These are phyloP conservation scores for Arabidopsis hybrid DNA, from an alignment of 441 rosid genomes.

Conservation along the genomic window DNA sequence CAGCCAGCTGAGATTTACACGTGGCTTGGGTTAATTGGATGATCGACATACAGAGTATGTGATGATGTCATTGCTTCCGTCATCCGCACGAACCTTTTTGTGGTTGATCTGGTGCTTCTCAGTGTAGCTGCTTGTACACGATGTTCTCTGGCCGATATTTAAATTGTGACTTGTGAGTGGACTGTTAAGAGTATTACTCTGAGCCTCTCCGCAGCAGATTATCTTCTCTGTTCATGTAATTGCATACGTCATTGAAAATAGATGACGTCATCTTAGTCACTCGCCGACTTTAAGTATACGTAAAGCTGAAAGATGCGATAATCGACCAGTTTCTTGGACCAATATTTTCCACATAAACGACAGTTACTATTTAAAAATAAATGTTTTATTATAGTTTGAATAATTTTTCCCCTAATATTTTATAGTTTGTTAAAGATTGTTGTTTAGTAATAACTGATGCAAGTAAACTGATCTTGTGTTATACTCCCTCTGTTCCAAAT, in stretches of 20 bases:
- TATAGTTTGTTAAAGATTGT: background rate
- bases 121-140: conserved; percentile 12
- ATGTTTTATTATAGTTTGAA: background rate
- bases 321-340: conserved; percentile 18
- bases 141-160: background rate
- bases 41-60: conserved; percentile 11
- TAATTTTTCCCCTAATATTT: background rate
- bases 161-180: conserved; percentile 2
- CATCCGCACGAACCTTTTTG: conserved; percentile 29
- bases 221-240: background rate
- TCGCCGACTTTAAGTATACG: conserved; percentile 14
- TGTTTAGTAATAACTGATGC: background rate
- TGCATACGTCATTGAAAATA: background rate
- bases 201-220: conserved; percentile 23
- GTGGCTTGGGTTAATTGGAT: conserved; percentile 7
- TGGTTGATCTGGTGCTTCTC: conserved; percentile 22
- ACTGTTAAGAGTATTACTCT: background rate
- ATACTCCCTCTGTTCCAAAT: no score
- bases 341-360: conserved; percentile 13
- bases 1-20: conserved; percentile 14
- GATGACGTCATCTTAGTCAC: conserved; percentile 23
- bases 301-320: conserved; percentile 26
- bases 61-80: conserved; percentile 48
- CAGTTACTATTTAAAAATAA: no score
- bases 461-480: conserved; percentile 2